Percentiles rank a stretch among this genome's conserved stretches.
These are phyloP conservation scores for Tubosaeta sp. DNA, from an alignment of 768 basidiomycete genomes.

Conservation along the genomic window DNA sequence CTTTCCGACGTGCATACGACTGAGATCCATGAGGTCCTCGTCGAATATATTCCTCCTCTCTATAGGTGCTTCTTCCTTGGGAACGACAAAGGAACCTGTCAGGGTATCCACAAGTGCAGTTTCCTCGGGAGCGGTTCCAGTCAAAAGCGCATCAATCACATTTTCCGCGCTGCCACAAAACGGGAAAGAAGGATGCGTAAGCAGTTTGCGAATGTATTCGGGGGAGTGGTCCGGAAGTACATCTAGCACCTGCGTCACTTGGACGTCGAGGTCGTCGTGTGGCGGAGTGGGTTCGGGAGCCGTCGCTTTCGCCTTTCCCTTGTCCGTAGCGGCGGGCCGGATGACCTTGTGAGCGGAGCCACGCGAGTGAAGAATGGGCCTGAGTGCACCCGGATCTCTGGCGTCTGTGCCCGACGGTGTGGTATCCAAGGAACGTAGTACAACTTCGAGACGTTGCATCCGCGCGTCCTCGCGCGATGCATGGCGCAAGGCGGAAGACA, in stretches of 20 bases:
- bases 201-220: conserved; percentile 54
- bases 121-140: conserved; percentile 57
- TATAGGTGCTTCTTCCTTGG: conserved; percentile 19
- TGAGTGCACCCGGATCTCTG: conserved; percentile 54
- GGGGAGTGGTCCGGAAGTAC: conserved; percentile 63
- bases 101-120: conserved; percentile 24
- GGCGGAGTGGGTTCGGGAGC: conserved; percentile 10
- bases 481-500: conserved; percentile 42
- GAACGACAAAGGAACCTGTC: not conserved
- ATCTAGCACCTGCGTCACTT: conserved; percentile 68
- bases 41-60: conserved; percentile 75
- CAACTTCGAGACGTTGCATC: conserved; percentile 51
- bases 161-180: conserved; percentile 56
- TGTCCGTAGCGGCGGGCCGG: conserved; percentile 17
- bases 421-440: conserved; percentile 40
- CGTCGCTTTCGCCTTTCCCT: conserved; percentile 41
- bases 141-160: conserved; percentile 69
- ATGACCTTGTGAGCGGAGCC: conserved; percentile 34
- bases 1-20: conserved; percentile 59
- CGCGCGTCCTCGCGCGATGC: conserved; percentile 54
- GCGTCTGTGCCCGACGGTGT: conserved; percentile 5
- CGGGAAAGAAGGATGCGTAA: conserved; percentile 42
- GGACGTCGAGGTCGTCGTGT: conserved; percentile 48
- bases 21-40: conserved; percentile 62
- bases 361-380: conserved; percentile 59